phyloP scores from a whole-genome alignment of 106 monocot species.

The Dendrobium officinale region DNA sequence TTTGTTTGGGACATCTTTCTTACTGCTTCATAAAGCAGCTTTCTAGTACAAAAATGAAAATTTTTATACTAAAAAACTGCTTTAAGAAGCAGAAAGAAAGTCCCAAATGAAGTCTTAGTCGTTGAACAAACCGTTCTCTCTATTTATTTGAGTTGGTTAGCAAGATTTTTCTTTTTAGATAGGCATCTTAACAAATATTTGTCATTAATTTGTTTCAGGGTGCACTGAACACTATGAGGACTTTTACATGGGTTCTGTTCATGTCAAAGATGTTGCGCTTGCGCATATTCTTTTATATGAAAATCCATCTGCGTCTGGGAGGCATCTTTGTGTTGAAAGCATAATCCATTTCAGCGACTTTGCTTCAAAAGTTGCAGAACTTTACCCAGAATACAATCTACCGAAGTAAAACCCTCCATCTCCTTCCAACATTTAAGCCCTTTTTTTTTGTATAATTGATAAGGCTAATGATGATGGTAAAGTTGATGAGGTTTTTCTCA shows the following conservation, averaged over 20 bases:
- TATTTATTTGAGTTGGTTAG: no score
- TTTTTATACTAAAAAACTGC: no score
- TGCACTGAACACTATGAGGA: conserved; percentile 56
- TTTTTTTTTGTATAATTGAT: not conserved
- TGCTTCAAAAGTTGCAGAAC: conserved; percentile 70
- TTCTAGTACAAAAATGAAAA: no score
- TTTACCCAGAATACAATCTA: conserved; percentile 78
- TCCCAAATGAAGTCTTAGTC: no score
- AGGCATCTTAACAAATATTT: no score
- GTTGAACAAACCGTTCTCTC: no score
- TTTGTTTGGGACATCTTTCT: no score
- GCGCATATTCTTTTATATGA: conserved; percentile 83
- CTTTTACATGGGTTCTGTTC: conserved; percentile 86
- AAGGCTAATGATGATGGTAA: not conserved
- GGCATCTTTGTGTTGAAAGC: conserved; percentile 73
- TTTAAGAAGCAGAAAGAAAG: no score
- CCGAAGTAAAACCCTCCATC: conserved; percentile 39
- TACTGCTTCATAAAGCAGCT: no score
- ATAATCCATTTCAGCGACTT: conserved; percentile 80
- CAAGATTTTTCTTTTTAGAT: no score
- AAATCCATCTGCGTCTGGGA: conserved; percentile 67
- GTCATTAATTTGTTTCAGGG: conserved; percentile 30
- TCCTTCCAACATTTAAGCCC: not conserved
- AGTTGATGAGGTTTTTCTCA: not conserved
- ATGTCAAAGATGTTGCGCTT: conserved; percentile 88